Base-by-base conservation (phyloP, 2,329 filamentous ascomycete genomes). In the Epichloe sp. region DNA sequence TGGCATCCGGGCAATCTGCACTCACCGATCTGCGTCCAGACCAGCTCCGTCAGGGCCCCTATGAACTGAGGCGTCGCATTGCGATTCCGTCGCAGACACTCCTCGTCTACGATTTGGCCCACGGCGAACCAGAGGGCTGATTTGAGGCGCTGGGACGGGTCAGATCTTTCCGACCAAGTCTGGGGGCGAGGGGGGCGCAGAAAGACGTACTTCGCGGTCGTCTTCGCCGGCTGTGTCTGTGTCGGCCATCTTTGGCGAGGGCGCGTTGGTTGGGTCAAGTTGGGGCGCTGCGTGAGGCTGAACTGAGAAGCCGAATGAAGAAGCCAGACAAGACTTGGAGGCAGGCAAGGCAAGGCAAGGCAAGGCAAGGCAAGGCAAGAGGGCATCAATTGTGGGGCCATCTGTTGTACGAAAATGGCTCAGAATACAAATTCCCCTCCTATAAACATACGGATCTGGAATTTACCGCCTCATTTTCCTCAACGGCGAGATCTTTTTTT, bases 1-100 rank as follows among this genome's bases (percentile, higher is more conserved):
- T 23, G 23, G 23, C 21, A 23, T 23, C 21, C 17, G 17, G 17
- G 17, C 26, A 31, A 31, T 8, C 7, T 31, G 26, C 26, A 31
- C 51, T 2, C 51, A 91, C 88, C 86, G 48, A 95, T 85, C 58
- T 95, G 89, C 1, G 82, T 78, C 82, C 87, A 95, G 7, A 91
- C 85, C 66, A 95, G 79, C 66, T 95, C 89, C 1, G 87, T 93
- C 62, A 94, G 67, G 0, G 85, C 85, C 8, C 85, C 88, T 58
- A 94, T 94, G 66, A 94, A 95, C 62, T 95, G 88, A 2, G 88
- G 88, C 26, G 91, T 95, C 6, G 90, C 88, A 66, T 95, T 96
- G 56, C 88, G 78, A 62, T 86, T 68, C 50, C 67, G 64, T 15
- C 60, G 59, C 34, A 71, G 55, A 11, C 82, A 84, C 63, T 95